These are phyloP conservation scores for Aspergillus sp. DNA, from an alignment of 2,329 filamentous ascomycete genomes.

Conservation along the genomic window DNA sequence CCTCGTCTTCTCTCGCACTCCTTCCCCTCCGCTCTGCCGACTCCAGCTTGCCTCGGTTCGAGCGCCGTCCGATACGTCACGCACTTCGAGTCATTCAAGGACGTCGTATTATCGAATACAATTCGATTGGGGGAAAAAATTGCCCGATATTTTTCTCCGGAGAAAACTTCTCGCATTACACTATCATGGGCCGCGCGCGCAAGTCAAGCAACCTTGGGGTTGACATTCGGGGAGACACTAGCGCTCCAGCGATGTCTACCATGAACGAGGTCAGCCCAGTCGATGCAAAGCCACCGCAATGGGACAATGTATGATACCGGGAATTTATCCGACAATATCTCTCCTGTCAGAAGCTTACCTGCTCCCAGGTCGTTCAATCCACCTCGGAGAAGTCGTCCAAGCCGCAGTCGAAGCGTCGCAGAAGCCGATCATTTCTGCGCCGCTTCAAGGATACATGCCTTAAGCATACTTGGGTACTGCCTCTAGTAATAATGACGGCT, in stretches of 20 bases:
- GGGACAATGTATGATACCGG: constrained; percentile 29
- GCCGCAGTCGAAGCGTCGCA: constrained; percentile 45
- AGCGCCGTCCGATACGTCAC: not conserved
- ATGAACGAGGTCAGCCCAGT: constrained; percentile 40
- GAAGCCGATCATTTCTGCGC: constrained; percentile 43
- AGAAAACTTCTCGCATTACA: not conserved
- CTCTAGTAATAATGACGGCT: constrained; percentile 65
- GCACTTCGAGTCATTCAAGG: not conserved
- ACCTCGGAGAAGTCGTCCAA: constrained; percentile 32
- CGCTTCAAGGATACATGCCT: constrained; percentile 44
- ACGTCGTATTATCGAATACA: not conserved
- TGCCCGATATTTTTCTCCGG: not conserved
- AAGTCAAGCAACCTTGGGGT: constrained; percentile 47
- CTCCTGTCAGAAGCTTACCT: constrained; percentile 12
- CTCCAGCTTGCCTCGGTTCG: not conserved
- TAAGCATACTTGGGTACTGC: constrained; percentile 63
- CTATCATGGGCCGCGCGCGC: constrained; percentile 41
- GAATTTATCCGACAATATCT: not conserved
- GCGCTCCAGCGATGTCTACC: constrained; percentile 48
- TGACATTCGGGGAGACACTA: constrained; percentile 49
- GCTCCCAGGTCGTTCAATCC: constrained; percentile 23
- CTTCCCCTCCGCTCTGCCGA: not conserved
- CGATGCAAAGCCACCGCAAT: constrained; percentile 29
- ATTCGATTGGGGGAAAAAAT: not conserved
- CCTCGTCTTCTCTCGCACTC: not conserved